phyloP scores from a whole-genome alignment of 306 rosid species.

The Pterocarpus santalinus region DNA sequence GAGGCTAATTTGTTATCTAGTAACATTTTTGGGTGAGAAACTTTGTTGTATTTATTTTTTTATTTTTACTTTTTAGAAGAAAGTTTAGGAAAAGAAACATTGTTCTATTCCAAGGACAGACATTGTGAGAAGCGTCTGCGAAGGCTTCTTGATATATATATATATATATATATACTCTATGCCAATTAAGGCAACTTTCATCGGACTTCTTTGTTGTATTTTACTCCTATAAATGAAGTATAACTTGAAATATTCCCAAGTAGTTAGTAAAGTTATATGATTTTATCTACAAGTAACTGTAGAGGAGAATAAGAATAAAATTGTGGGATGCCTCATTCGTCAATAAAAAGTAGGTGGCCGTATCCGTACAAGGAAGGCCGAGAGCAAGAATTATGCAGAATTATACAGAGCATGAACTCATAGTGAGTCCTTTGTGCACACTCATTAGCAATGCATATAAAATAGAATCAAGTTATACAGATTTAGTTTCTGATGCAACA shows the following conservation, averaged over 20 bases:
- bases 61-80: not conserved
- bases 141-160: not conserved
- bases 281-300: not conserved
- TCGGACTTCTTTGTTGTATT: not conserved
- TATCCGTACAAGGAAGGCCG: too few relatives aligned
- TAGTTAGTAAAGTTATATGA: not conserved
- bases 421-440: too few relatives aligned
- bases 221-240: not conserved
- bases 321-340: too few relatives aligned
- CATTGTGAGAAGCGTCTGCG: not conserved
- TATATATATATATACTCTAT: not conserved
- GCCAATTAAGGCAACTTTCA: not conserved
- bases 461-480: not conserved
- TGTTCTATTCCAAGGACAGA: not conserved
- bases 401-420: not conserved
- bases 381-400: not conserved
- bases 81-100: not conserved
- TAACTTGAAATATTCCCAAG: not conserved
- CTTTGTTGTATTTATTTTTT: not conserved
- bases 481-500: not conserved
- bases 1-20: conserved; percentile 64
- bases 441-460: not conserved
- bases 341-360: too few relatives aligned
- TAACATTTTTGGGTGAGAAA: not conserved
- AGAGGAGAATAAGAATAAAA: too few relatives aligned